Evolutionary conservation across 1,284 basidiomycete genomes (phyloP), one percentile per base, ranked within the genome.

Genomic region (Rhodofomes roseus): DNA sequence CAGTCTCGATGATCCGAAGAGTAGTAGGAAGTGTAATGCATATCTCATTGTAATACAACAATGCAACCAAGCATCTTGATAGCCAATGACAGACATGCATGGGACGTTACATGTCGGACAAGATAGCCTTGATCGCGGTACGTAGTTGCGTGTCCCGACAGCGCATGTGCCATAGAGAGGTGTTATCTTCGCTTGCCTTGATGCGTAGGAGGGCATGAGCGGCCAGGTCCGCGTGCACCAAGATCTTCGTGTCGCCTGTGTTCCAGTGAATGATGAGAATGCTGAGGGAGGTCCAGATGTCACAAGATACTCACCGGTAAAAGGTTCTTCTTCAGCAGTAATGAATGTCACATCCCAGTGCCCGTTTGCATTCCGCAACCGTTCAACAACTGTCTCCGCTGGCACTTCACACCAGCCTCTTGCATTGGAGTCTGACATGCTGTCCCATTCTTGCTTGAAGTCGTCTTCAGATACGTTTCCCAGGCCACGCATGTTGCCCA

Each of bases 151-250:
- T 67, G 59, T 85, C 79, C 18, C 74, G 77, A 65, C 85, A 83
- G 31, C 86, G 83, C 59, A 90, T 61, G 59, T 85, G 81, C 89
- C 90, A 92, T 43, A 92, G 70, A 67, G 87, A 90, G 39, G 85
- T 82, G 31, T 86, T 86, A 48, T 90, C 89, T 6, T 87, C 85
- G 23, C 81, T 81, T 63, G 83, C 83, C 53, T 79, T 81, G 51
- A 92, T 71, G 41, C 87, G 80, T 29, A 90, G 69, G 11, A 79
- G 70, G 2, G 78, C 82, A 51, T 56, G 25, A 5, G 18, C 29
- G 11, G 54, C 48, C 3, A 37, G 31, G 7, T 59, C 61, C 11
- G 68, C 55, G 6, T 60, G 68, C 29, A 89, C 73, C 36, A 83
- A 65, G 8, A 90, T 76, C 70, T 89, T 89, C 60, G 86, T 70